Evolutionary conservation across 106 monocot genomes (phyloP).

Genomic region (Triglochin maritima): DNA sequence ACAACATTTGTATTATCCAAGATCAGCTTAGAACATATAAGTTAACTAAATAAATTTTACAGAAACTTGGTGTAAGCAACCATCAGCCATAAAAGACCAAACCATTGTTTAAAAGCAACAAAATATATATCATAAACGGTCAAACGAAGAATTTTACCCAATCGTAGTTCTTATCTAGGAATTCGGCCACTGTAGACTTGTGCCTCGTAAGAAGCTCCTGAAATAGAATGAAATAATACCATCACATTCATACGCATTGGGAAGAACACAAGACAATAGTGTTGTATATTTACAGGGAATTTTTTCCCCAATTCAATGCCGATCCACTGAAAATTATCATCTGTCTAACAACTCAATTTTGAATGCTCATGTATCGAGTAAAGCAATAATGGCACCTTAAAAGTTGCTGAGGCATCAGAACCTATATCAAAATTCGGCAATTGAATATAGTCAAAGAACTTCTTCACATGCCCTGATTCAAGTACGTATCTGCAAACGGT

Average conservation of each 20-base stretch:
- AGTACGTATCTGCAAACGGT: slow-evolving; percentile 45
- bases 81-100: too few relatives aligned
- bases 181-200: slow-evolving; percentile 74
- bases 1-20: not conserved
- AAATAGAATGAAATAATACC: slow-evolving; percentile 4
- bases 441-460: slow-evolving; percentile 78
- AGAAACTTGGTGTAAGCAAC: not conserved
- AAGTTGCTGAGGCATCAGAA: slow-evolving; percentile 65
- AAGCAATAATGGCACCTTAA: slow-evolving; percentile 27
- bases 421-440: slow-evolving; percentile 74
- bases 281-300: too few relatives aligned
- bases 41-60: not conserved
- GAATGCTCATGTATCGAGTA: too few relatives aligned
- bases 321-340: too few relatives aligned
- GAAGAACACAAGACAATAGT: not conserved
- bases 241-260: not conserved
- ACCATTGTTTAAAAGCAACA: not conserved
- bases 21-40: not conserved
- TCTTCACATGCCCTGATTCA: slow-evolving; percentile 73
- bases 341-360: too few relatives aligned
- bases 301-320: too few relatives aligned
- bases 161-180: slow-evolving; percentile 54
- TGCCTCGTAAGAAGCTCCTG: slow-evolving; percentile 67
- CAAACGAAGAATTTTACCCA: slow-evolving; percentile 31
- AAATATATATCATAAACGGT: not conserved